phyloP scores from a whole-genome alignment of 192 early-diverging fungal species.

The Gaertneriomyces sp. region DNA sequence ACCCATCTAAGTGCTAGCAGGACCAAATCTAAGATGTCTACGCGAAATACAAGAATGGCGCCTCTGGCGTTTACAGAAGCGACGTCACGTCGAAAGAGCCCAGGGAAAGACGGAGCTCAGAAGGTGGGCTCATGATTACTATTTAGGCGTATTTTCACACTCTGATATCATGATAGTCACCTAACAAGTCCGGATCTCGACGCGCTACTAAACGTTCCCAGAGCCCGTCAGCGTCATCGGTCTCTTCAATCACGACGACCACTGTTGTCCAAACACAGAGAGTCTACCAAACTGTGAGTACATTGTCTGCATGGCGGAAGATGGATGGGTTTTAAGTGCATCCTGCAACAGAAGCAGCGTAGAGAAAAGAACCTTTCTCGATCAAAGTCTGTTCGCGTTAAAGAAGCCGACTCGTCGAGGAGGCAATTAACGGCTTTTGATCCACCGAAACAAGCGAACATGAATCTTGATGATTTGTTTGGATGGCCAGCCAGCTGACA shows the following conservation, averaged over 20 bases:
- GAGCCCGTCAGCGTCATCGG: neutral
- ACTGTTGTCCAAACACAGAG: slow-evolving; percentile 2
- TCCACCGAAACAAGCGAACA: neutral
- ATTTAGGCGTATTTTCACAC: neutral
- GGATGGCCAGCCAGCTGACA: slow-evolving; percentile 1
- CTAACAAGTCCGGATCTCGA: neutral
- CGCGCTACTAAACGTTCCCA: neutral
- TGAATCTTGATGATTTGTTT: neutral
- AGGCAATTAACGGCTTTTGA: neutral
- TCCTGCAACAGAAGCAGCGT: neutral
- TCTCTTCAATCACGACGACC: neutral
- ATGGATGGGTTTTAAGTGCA: neutral
- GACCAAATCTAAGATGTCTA: too few relatives aligned
- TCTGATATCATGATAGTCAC: neutral
- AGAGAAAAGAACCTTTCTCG: neutral
- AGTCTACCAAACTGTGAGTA: slow-evolving; percentile 1
- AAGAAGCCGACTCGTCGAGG: neutral
- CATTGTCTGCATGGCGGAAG: neutral
- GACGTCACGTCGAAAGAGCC: too few relatives aligned
- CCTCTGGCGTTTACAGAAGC: too few relatives aligned
- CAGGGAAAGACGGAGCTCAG: too few relatives aligned
- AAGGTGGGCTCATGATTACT: neutral
- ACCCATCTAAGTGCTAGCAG: too few relatives aligned
- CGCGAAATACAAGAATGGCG: too few relatives aligned
- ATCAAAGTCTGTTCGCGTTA: neutral